These are phyloP conservation scores for Solanum corneliomulleri DNA, from an alignment of 257 asterid species.

Conservation along the genomic window DNA sequence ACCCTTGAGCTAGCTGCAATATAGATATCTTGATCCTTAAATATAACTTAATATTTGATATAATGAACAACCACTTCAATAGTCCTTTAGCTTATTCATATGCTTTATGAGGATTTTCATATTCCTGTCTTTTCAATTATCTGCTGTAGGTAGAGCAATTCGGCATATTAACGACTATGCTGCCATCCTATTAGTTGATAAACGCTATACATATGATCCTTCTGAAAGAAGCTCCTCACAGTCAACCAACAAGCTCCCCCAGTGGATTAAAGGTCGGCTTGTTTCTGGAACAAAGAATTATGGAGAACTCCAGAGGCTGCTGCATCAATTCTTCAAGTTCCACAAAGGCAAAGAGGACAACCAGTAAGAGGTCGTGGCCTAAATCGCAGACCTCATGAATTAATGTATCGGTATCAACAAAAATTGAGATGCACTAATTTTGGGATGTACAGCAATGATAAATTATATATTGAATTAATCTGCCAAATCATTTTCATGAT, in stretches of 20 bases:
- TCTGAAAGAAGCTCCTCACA: constrained; percentile 39
- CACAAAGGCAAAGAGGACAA: constrained; percentile 38
- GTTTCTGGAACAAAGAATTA: constrained; percentile 41
- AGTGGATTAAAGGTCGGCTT: constrained; percentile 66
- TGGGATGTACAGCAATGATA: neutral
- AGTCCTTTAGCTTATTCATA: neutral
- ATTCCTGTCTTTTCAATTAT: neutral
- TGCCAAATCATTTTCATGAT: neutral
- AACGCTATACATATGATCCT: constrained; percentile 64
- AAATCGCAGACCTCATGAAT: neutral
- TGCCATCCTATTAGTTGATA: constrained; percentile 79
- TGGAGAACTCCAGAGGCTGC: constrained; percentile 67
- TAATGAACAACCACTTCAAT: neutral
- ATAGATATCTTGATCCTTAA: neutral
- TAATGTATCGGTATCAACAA: neutral
- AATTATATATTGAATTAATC: neutral
- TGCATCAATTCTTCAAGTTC: constrained; percentile 79
- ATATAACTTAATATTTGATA: neutral
- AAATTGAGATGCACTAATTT: neutral
- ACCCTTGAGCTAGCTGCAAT: neutral
- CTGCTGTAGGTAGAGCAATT: constrained; percentile 77
- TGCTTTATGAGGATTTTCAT: neutral
- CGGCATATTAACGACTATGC: constrained; percentile 84
- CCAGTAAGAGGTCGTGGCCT: neutral
- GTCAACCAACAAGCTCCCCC: constrained; percentile 68